Evolutionary conservation across 768 basidiomycete genomes (phyloP), one percentile per base, ranked within the genome.

Genomic region (Leccinum truebloodii): DNA sequence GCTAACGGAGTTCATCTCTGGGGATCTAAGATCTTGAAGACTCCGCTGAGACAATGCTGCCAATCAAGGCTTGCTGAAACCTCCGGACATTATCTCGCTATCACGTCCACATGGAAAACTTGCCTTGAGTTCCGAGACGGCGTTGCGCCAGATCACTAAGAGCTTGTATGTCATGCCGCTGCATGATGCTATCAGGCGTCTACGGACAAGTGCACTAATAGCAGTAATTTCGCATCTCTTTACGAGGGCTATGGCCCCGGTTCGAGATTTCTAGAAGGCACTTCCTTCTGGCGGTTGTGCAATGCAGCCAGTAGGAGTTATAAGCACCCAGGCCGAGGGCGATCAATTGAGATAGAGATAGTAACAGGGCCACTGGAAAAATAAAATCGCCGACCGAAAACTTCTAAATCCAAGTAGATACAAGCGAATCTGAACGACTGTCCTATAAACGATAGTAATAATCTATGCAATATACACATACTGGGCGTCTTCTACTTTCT

Each of bases 401-500:
- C 9, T 28, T 28, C 18, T 18, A 16, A 51, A 14, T 0, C 6
- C 24, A 18, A 30, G 18, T 48, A 48, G 10, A 20, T 13, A 52
- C 56, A 59, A 35, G 54, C 37, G 63, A 57, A 61, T 55, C 22
- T n/a, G 26, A 55, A 55, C 18, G 35, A 52, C 39, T 6, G 41
- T 55, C 24, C 10, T 35, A 24, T 28, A 32, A 46, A n/a, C 41
- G n/a, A 44, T 44, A 44, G 41, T 44, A 10, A 12, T 20, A 12
- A 46, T 44, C 52, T 35, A 54, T 66, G 53, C 22, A 50, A 30
- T 4, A 16, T 58, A 57, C 66, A 67, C 22, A 41, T 35, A 55
- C 16, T 22, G 26, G 28, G 3, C 14, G 8, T 26, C 32, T 66
- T 28, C 35, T 54, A 52, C 39, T 24, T 18, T 39, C n/a, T 4